These are phyloP conservation scores for Suillus spraguei DNA, from an alignment of 768 basidiomycete species.

Conservation along the genomic window DNA sequence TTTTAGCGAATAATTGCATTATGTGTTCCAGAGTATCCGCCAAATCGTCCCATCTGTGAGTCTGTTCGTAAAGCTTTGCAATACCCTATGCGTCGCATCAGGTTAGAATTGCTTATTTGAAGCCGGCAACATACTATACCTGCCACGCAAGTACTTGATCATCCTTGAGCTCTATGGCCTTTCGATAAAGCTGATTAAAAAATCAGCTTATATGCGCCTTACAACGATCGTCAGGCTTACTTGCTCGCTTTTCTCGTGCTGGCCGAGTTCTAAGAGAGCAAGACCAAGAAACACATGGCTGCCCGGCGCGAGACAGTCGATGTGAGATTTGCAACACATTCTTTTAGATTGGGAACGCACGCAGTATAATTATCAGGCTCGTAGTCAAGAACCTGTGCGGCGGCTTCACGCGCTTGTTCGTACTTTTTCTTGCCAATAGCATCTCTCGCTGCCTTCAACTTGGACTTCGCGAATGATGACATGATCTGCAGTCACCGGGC, in stretches of 20 bases:
- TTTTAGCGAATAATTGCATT: slow-evolving; percentile 57
- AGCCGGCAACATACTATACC: slow-evolving; percentile 42
- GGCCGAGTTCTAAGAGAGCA: slow-evolving; percentile 73
- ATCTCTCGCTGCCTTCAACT: slow-evolving; percentile 81
- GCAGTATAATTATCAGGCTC: slow-evolving; percentile 88
- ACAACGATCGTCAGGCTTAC: slow-evolving; percentile 48
- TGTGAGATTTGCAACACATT: slow-evolving; percentile 3
- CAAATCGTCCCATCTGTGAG: slow-evolving; percentile 58
- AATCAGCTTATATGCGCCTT: slow-evolving; percentile 20
- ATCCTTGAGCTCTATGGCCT: slow-evolving; percentile 71
- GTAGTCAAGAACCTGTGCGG: slow-evolving; percentile 64
- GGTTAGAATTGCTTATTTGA: slow-evolving; percentile 21
- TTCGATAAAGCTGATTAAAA: slow-evolving; percentile 65
- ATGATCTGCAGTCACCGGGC: slow-evolving; percentile 14
- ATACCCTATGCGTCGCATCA: slow-evolving; percentile 55
- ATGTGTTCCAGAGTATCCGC: slow-evolving; percentile 55
- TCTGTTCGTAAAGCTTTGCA: slow-evolving; percentile 69
- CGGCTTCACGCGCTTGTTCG: slow-evolving; percentile 63
- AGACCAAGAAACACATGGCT: slow-evolving; percentile 89
- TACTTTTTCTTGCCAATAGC: slow-evolving; percentile 78
- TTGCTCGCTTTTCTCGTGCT: slow-evolving; percentile 79
- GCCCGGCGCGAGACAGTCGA: slow-evolving; percentile 13
- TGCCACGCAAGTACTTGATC: slow-evolving; percentile 83
- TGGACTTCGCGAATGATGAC: slow-evolving; percentile 59
- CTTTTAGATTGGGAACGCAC: slow-evolving; percentile 47